Conservation (phyloP, 2,329 filamentous ascomycete species). For the Alternaria triticina region DNA sequence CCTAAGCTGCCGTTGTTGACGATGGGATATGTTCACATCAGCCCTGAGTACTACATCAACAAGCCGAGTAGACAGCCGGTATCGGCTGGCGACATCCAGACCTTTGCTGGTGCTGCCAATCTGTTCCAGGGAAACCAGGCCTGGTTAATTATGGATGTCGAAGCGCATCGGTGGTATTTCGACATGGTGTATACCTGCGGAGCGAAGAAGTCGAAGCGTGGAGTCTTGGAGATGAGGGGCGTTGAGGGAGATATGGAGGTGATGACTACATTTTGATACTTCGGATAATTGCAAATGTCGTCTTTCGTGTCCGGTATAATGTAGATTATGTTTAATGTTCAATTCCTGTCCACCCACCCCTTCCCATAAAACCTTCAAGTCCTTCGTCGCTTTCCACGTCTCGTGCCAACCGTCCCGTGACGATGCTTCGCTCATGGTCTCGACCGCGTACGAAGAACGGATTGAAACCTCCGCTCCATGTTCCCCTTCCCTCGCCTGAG, state of each 20-base stretch:
- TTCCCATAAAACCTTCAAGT: neutral
- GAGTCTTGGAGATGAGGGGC: slow-evolving; percentile 10
- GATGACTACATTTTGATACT: slow-evolving; percentile 16
- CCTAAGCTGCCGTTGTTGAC: slow-evolving; percentile 68
- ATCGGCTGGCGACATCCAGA: slow-evolving; percentile 27
- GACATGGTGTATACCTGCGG: slow-evolving; percentile 27
- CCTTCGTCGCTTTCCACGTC: neutral
- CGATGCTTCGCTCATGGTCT: neutral
- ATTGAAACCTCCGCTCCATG: neutral
- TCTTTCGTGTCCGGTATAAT: neutral
- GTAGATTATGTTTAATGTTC: neutral
- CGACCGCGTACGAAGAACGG: neutral
- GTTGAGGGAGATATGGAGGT: slow-evolving; percentile 17
- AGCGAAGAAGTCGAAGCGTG: slow-evolving; percentile 17
- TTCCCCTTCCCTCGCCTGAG: neutral
- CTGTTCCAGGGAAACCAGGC: slow-evolving; percentile 35
- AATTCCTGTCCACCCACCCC: neutral
- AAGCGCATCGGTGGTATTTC: slow-evolving; percentile 49
- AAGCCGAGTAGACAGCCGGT: slow-evolving; percentile 29
- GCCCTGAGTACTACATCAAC: slow-evolving; percentile 68
- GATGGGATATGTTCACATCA: slow-evolving; percentile 69
- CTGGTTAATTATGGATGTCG: slow-evolving; percentile 37
- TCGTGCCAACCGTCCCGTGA: neutral
- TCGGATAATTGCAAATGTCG: no score
- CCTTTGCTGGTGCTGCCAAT: slow-evolving; percentile 30